phyloP scores from a whole-genome alignment of 2,329 filamentous ascomycete species.

The Diaporthe helianthi region DNA sequence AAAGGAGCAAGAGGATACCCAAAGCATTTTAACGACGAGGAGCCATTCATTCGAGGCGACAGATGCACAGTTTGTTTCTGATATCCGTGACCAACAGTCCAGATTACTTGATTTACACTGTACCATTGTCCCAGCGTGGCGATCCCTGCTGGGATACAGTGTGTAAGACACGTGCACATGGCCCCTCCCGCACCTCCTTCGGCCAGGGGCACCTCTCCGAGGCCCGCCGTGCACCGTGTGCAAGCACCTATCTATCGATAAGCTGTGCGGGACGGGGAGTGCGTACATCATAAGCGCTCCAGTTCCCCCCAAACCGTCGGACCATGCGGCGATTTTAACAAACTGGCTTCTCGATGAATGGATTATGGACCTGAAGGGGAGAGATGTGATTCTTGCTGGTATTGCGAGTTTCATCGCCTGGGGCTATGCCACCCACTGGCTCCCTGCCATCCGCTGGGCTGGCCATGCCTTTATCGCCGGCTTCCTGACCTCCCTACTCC shows the following conservation, averaged over 20 bases:
- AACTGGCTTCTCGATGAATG: slow-evolving; percentile 30
- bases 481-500: slow-evolving; percentile 60
- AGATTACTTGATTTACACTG: not conserved
- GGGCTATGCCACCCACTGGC: slow-evolving; percentile 84
- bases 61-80: not conserved
- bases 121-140: not conserved
- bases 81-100: not conserved
- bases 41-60: not conserved
- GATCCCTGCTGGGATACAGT: not conserved
- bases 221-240: not conserved
- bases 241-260: slow-evolving; percentile 33
- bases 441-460: slow-evolving; percentile 82
- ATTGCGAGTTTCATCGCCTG: slow-evolving; percentile 82
- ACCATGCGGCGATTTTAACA: slow-evolving; percentile 32
- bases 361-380: slow-evolving; percentile 75
- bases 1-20: slow-evolving; percentile 9
- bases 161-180: not conserved
- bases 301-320: slow-evolving; percentile 2
- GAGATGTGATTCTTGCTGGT: slow-evolving; percentile 73
- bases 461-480: slow-evolving; percentile 85
- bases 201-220: not conserved
- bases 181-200: not conserved
- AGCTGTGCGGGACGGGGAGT: not conserved
- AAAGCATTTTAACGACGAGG: not conserved
- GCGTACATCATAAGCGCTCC: slow-evolving; percentile 31